Percentiles rank a stretch among this genome's conserved stretches.
These are phyloP conservation scores for Crucibulum laeve DNA, from an alignment of 768 basidiomycete species.

Conservation along the genomic window DNA sequence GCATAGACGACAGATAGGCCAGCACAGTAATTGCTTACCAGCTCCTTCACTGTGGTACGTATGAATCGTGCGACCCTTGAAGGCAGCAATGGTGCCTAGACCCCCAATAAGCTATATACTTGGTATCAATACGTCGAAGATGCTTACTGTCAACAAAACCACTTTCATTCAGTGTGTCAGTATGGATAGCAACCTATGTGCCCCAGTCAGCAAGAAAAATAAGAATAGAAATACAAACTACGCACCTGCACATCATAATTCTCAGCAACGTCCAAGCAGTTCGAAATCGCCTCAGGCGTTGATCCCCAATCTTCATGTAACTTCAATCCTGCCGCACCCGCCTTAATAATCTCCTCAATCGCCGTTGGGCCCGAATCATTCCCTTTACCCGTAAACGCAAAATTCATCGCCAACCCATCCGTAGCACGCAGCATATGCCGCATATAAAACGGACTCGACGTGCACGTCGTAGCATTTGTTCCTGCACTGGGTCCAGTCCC, in stretches of 20 bases:
- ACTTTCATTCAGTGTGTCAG: conserved; percentile 95
- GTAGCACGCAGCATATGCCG: conserved; percentile 88
- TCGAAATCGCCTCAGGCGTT: conserved; percentile 78
- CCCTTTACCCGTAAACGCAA: conserved; percentile 94
- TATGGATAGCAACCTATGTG: conserved; percentile 83
- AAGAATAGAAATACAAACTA: background rate
- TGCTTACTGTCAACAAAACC: conserved; percentile 89
- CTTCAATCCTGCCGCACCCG: conserved; percentile 88
- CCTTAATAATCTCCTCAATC: conserved; percentile 75
- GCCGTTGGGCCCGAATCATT: conserved; percentile 80
- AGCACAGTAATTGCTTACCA: conserved; percentile 36
- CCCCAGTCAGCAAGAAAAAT: background rate
- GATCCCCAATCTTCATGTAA: conserved; percentile 98
- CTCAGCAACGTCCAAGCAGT: conserved; percentile 77
- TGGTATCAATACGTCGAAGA: background rate
- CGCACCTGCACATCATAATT: conserved; percentile 90
- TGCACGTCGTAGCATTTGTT: conserved; percentile 93
- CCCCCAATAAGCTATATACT: background rate
- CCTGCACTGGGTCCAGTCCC: conserved; percentile 93
- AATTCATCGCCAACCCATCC: conserved; percentile 87
- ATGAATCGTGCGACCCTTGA: conserved; percentile 89
- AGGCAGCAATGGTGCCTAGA: conserved; percentile 87
- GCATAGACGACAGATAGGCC: background rate
- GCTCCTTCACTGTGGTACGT: conserved; percentile 98
- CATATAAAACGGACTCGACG: conserved; percentile 87